These are phyloP conservation scores for Pleurostoma richardsiae DNA, from an alignment of 2,329 filamentous ascomycete genomes.

Conservation along the genomic window DNA sequence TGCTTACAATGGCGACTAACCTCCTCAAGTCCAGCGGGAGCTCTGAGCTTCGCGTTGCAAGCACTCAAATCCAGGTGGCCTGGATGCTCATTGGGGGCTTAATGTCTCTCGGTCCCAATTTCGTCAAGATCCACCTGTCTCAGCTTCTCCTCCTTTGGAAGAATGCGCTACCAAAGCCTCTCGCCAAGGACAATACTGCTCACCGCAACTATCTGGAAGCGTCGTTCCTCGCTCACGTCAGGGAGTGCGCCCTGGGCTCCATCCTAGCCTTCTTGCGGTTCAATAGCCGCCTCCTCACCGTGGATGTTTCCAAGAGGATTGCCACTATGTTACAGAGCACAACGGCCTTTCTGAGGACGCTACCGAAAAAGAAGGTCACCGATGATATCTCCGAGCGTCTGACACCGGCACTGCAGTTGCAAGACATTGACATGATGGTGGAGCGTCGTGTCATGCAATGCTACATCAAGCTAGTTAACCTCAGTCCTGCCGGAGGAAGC, in stretches of 20 bases:
- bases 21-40: slow-evolving; percentile 88
- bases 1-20: slow-evolving; percentile 85
- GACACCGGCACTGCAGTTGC: slow-evolving; percentile 78
- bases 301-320: slow-evolving; percentile 90
- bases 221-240: slow-evolving; percentile 88
- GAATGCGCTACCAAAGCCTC: slow-evolving; percentile 88
- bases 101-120: slow-evolving; percentile 95
- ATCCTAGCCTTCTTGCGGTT: slow-evolving; percentile 90
- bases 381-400: slow-evolving; percentile 84
- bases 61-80: slow-evolving; percentile 93
- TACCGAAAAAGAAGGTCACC: slow-evolving; percentile 77
- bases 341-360: slow-evolving; percentile 76
- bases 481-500: slow-evolving; percentile 77
- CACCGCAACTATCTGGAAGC: slow-evolving; percentile 82
- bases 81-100: slow-evolving; percentile 96
- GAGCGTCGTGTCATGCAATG: slow-evolving; percentile 90
- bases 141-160: slow-evolving; percentile 94
- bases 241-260: slow-evolving; percentile 88
- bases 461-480: slow-evolving; percentile 84
- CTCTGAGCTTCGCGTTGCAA: slow-evolving; percentile 84
- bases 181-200: slow-evolving; percentile 87
- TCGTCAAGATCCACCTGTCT: slow-evolving; percentile 96
- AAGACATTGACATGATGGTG: slow-evolving; percentile 90
- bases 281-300: slow-evolving; percentile 85
- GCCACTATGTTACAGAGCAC: slow-evolving; percentile 95